Conservation (phyloP, 805 yeast species). For the Vanderwaltozyma polyspora region DNA sequence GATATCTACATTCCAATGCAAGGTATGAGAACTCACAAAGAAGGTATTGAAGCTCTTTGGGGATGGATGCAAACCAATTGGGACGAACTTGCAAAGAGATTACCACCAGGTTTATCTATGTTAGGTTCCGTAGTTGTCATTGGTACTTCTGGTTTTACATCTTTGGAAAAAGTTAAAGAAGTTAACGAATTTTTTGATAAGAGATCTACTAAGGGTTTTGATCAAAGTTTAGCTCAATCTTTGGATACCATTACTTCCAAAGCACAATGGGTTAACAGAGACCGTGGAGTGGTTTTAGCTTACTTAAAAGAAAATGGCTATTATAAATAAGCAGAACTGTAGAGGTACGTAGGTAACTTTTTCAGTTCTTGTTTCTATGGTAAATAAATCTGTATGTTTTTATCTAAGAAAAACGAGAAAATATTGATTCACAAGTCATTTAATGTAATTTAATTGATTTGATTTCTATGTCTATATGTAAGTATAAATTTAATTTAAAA, state of each 20-base stretch:
- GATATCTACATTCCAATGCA: conserved; percentile 70
- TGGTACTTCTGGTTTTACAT: conserved; percentile 51
- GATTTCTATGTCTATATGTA: too few species aligned
- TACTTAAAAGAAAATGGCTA: conserved; percentile 34
- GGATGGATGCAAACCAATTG: conserved; percentile 63
- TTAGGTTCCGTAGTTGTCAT: conserved; percentile 61
- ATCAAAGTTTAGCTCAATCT: conserved; percentile 54
- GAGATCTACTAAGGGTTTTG: conserved; percentile 52
- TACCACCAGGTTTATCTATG: conserved; percentile 78
- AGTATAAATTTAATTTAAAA: too few species aligned
- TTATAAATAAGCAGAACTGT: conserved; percentile 1
- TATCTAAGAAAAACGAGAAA: too few species aligned
- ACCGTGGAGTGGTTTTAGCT: conserved; percentile 33
- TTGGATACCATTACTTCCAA: conserved; percentile 49
- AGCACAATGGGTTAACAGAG: conserved; percentile 49
- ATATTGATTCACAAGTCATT: too few species aligned
- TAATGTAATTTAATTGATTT: too few species aligned
- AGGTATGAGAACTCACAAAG: conserved; percentile 51
- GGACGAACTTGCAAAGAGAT: conserved; percentile 50
- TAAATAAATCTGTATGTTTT: too few species aligned
- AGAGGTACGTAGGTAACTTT: not conserved
- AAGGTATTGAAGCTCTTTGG: conserved; percentile 65
- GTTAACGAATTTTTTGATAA: conserved; percentile 40
- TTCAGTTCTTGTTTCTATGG: too few species aligned
- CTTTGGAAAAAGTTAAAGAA: conserved; percentile 39